These are phyloP conservation scores for Crithidia fasciculata DNA, from an alignment of 208 protist genomes.

Conservation along the genomic window DNA sequence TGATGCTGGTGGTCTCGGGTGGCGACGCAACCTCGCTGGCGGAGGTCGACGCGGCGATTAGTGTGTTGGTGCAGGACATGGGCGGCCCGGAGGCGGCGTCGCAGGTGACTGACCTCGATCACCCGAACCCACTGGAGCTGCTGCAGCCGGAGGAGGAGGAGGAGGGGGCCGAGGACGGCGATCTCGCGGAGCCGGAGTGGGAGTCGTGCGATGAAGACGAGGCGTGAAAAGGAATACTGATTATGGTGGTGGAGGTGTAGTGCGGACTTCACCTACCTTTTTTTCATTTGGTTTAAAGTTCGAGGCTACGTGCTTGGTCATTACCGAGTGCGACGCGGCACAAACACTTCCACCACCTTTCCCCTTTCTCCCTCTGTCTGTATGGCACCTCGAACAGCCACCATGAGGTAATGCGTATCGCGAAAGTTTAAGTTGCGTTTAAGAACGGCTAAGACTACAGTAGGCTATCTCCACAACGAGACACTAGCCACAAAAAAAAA, in stretches of 20 bases:
- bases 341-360: too few species aligned
- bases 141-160: constrained; percentile 70
- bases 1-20: constrained; percentile 80
- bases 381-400: too few species aligned
- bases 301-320: too few species aligned
- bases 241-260: too few species aligned
- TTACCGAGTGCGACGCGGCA: too few species aligned
- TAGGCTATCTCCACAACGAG: background rate
- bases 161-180: constrained; percentile 45
- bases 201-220: constrained; percentile 73
- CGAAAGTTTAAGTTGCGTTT: background rate
- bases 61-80: constrained; percentile 86
- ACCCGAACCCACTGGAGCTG: constrained; percentile 85
- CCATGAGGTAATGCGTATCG: background rate
- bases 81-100: constrained; percentile 76
- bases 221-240: constrained; percentile 1
- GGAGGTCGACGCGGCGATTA: constrained; percentile 84
- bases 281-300: too few species aligned
- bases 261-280: too few species aligned
- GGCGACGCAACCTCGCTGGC: constrained; percentile 58
- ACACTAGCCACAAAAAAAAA: background rate
- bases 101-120: constrained; percentile 78
- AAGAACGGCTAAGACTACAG: constrained; percentile 3
- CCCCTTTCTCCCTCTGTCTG: too few species aligned
- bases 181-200: constrained; percentile 77